Percentiles rank a stretch among this genome's conserved stretches.
Conservation (phyloP, 805 yeast genomes). For the Candida manassasensis region DNA sequence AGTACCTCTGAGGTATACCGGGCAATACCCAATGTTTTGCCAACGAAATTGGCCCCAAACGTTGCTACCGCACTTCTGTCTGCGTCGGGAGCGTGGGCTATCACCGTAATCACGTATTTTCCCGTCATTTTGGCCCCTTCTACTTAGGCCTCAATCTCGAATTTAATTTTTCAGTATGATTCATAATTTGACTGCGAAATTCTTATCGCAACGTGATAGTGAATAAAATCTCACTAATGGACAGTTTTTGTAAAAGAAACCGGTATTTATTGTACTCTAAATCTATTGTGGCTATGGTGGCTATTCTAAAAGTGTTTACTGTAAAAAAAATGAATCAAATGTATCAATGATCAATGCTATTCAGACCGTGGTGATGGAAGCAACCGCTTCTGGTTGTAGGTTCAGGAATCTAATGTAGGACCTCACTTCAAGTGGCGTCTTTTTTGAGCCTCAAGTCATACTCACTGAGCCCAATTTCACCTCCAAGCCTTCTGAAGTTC, state of each 20-base stretch:
- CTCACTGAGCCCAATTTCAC: constrained; percentile 50
- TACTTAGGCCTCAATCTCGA: not conserved
- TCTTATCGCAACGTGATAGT: no score
- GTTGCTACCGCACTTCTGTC: constrained; percentile 2
- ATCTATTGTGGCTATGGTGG: no score
- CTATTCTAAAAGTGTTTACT: no score
- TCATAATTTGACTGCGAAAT: not conserved
- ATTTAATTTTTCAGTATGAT: not conserved
- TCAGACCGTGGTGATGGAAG: no score
- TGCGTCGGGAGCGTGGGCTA: constrained; percentile 14
- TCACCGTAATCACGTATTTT: constrained; percentile 15
- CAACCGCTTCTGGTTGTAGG: no score
- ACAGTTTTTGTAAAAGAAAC: no score
- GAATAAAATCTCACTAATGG: no score
- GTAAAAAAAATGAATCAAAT: no score
- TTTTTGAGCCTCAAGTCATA: constrained; percentile 44
- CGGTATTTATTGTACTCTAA: no score
- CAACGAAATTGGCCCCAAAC: constrained; percentile 6
- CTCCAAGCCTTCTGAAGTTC: constrained; percentile 43
- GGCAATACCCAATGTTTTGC: constrained; percentile 2
- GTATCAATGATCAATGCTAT: no score
- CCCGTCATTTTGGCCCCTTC: constrained; percentile 2
- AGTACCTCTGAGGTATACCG: constrained; percentile 9
- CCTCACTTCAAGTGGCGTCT: no score
- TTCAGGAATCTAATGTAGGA: no score